phyloP scores from a whole-genome alignment of 306 rosid species.

The Corylus americana region DNA sequence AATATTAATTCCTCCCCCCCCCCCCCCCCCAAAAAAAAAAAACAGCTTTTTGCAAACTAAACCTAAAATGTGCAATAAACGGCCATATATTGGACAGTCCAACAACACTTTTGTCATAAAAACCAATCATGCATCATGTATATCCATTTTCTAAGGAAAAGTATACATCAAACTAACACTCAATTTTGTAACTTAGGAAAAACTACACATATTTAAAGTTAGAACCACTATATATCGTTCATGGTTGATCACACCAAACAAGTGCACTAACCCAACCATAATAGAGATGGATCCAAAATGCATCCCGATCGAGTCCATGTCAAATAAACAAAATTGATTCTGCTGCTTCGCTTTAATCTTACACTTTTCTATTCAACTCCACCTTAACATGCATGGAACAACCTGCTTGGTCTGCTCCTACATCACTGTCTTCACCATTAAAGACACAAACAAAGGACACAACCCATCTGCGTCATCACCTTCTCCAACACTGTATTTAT shows the following conservation, averaged over 20 bases:
- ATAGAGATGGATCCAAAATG: not conserved
- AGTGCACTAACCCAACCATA: not conserved
- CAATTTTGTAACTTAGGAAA: too few relatives aligned
- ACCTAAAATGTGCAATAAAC: too few relatives aligned
- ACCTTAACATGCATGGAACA: not conserved
- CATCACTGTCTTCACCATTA: not conserved
- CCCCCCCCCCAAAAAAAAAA: too few relatives aligned
- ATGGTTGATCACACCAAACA: not conserved
- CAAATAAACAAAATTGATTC: not conserved
- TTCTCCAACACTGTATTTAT: not conserved
- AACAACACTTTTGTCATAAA: too few relatives aligned
- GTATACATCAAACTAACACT: too few relatives aligned
- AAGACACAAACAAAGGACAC: not conserved
- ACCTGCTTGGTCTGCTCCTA: not conserved
- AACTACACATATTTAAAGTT: too few relatives aligned
- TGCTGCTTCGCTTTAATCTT: slow-evolving; percentile 3
- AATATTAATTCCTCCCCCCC: too few relatives aligned
- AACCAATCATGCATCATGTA: too few relatives aligned
- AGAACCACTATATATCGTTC: too few relatives aligned
- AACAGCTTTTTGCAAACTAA: too few relatives aligned
- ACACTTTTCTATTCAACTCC: not conserved
- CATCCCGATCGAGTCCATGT: not conserved
- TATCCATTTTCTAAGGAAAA: too few relatives aligned
- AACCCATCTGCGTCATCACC: slow-evolving; percentile 22
- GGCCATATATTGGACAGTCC: too few relatives aligned